Evolutionary conservation across 2,329 filamentous ascomycete genomes (phyloP), one percentile per base, ranked within the genome.

Genomic region (Sporothrix pseudoabietina): DNA sequence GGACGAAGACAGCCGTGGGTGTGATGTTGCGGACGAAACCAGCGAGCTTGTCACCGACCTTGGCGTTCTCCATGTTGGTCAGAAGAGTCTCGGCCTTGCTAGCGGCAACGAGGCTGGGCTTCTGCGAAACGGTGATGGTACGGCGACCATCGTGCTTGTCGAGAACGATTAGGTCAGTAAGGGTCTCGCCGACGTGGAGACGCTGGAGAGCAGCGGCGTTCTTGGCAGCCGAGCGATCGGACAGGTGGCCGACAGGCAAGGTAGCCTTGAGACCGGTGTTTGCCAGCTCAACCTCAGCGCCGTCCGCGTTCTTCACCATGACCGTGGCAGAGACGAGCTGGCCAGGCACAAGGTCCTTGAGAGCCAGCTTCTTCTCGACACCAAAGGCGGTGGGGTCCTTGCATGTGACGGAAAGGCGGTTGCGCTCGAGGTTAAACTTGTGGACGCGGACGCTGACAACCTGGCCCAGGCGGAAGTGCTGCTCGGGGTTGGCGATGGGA

Each of bases 381-480:
- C 92, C 92, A 78, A 96, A 93, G 0, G 89, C 89, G 35, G 90
- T 89, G 9, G 93, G 92, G 77, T 97, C 94, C 82, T 97, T 97
- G 86, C 96, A 99, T 26, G 95, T 97, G 4, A 99, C 92, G 52
- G 93, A 89, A 76, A 99, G 88, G 77, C 92, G 91, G 75, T 87
- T 86, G 54, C 88, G 85, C 73, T 91, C 89, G 0, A 90, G 84
- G 68, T 97, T 90, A 69, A 98, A 89, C 69, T 91, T 92, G 47
- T 97, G 82, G n/a, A 97, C 90, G 78, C 95, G 93, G 26, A 98
- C 92, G 78, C 90, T 97, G 76, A 99, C 91, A 1, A 97, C 95
- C 80, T 99, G 96, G 0, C 96, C 97, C 59, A 90, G 83, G 49
- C 91, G 90, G 84, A 99, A 99, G 82, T 98, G 94, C 78, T 97